Base-by-base conservation (phyloP, 2,329 filamentous ascomycete species). In the Catunica adiposa region DNA sequence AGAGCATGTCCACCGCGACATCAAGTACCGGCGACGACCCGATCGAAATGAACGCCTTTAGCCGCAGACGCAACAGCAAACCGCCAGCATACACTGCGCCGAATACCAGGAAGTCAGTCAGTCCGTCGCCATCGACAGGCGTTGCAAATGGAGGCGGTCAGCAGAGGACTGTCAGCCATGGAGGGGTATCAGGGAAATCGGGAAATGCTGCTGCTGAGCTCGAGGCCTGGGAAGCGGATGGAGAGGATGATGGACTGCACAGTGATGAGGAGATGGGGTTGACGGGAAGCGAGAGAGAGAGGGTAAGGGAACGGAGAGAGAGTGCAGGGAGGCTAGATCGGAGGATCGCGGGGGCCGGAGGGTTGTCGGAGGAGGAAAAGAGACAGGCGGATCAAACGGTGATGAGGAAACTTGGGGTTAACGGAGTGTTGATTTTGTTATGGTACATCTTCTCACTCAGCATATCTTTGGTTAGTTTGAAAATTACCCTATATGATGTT, bases 401-500 rank as follows among this genome's bases (percentile, higher is more conserved):
- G 40, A 60, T 87, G 51, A 82, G 73, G 66, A 81, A 75, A 57
- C 71, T 89, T 56, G 66, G 83, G 57, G 71, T 89, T 64, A 96
- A 97, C 67, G 77, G 75, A n/a, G 64, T 77, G n/a, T 71, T 98
- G 61, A 95, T 97, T 61, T 76, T 78, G 23, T 69, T 94, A 60
- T 98, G 92, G 90, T 92, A 80, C 61, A 71, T 89, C 40, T 97
- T 97, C 69, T 96, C 89, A 17, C 78, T 97, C 61, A 88, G 86
- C 52, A 95, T 95, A 66, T 94, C 89, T 59, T 77, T 96, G 63
- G 86, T 90, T 76, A 72, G 84, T 73, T 53, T 6, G 40, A 31
- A 25, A 20, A 17, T 34, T 3, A 14, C 11, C 4, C 46, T n/a
- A 7, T 6, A 50, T 11, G 46, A 15, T 23, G 8, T 31, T 8